Evolutionary conservation across 73 alveolate species (phyloP), one percentile per base, ranked within the genome.

Genomic region (Durusdinium trenchii): DNA sequence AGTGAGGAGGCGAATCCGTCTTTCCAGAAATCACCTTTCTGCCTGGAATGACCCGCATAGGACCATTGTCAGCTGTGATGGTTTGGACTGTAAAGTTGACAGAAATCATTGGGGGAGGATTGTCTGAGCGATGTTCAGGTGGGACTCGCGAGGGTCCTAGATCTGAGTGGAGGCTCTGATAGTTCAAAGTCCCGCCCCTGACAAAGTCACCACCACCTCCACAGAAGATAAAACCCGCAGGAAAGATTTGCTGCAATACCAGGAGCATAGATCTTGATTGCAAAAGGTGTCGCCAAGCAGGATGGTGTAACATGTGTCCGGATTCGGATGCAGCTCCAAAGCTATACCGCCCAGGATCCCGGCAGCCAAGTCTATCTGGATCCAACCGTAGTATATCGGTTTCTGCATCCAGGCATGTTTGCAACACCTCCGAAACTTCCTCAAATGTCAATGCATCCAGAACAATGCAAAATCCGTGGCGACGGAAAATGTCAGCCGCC

Each of bases 181-280:
- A 87, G 67, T 62, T 87, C 48, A 9, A n/a, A 36, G 95, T 87
- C 83, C 64, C 67, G 4, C 51, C 95, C 3, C 14, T 62, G 73
- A 87, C 95, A 38, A 87, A 87, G 84, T 87, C 95, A 4, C 95
- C 95, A 40, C 95, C 95, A 14, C 95, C 95, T 38, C 95, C 95
- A 36, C 69, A 87, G 79, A 61, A 61, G 47, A 47, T 46, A 36
- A 87, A 87, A 40, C 95, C 95, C 50, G 57, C 95, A 20, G 84
- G 95, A 43, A 60, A 62, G 84, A 87, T 42, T 23, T 38, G 42
- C 38, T 87, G 45, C 83, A 87, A 23, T 28, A 47, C 95, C 64
- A 18, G 7, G 47, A 87, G 64, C 51, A 47, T 48, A 26, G 95
- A 64, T 23, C 38, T 48, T 32, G 84, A 42, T 26, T 69, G 47